Percentiles rank a stretch among this genome's conserved stretches.
Conservation (phyloP, 2,329 filamentous ascomycete genomes). For the Thelonectria rubi region DNA sequence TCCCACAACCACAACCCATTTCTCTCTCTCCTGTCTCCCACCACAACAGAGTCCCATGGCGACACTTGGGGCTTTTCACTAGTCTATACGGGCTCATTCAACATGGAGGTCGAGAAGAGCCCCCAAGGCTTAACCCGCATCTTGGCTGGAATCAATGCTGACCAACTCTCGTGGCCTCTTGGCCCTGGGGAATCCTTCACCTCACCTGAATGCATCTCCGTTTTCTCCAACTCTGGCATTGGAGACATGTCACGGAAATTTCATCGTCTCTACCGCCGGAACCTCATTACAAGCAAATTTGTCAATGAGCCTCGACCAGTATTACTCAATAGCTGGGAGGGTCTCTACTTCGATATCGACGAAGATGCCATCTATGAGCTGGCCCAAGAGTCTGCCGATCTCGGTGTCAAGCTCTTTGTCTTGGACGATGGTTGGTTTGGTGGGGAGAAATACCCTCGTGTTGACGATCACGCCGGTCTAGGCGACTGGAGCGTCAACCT, state of each 20-base stretch:
- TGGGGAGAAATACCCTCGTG: slow-evolving; percentile 65
- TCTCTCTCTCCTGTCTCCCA: slow-evolving; percentile 63
- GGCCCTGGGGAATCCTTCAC: slow-evolving; percentile 64
- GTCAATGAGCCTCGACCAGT: slow-evolving; percentile 61
- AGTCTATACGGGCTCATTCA: slow-evolving; percentile 71
- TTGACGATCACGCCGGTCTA: slow-evolving; percentile 65
- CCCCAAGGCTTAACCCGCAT: slow-evolving; percentile 70
- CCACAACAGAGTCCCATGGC: slow-evolving; percentile 67
- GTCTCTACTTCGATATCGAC: slow-evolving; percentile 67
- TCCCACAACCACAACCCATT: slow-evolving; percentile 73
- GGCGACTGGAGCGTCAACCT: slow-evolving; percentile 72
- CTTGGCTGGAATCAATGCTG: slow-evolving; percentile 67
- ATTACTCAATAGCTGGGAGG: slow-evolving; percentile 74
- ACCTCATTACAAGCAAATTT: slow-evolving; percentile 67
- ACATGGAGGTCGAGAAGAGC: slow-evolving; percentile 68
- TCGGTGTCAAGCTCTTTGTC: slow-evolving; percentile 71
- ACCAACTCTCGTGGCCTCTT: slow-evolving; percentile 67
- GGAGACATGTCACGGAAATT: slow-evolving; percentile 70
- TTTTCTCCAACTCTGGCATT: slow-evolving; percentile 67
- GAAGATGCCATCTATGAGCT: slow-evolving; percentile 63
- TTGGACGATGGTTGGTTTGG: slow-evolving; percentile 73
- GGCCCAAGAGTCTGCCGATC: slow-evolving; percentile 63
- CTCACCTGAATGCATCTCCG: slow-evolving; percentile 69
- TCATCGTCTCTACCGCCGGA: slow-evolving; percentile 68
- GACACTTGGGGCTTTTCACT: slow-evolving; percentile 73